Evolutionary conservation across 176 grass and related monocot genomes (phyloP).

Genomic region (Oryza officinalis): DNA sequence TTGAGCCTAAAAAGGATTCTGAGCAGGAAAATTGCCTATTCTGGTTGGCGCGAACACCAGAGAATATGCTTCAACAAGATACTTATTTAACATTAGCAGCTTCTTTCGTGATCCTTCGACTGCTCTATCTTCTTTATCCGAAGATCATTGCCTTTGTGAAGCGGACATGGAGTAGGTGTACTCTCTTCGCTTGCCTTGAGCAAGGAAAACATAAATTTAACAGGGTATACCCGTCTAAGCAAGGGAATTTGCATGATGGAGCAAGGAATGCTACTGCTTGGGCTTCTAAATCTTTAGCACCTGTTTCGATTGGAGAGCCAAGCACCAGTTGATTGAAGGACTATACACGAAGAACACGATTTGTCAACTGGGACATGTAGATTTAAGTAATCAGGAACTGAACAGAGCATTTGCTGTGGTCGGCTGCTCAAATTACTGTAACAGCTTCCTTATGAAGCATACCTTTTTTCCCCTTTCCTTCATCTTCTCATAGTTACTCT

Average conservation of each 20-base stretch:
- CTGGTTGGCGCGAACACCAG: constrained; percentile 48
- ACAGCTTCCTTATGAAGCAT: neutral
- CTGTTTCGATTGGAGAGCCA: constrained; percentile 51
- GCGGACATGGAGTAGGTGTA: constrained; percentile 47
- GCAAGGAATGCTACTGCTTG: constrained; percentile 45
- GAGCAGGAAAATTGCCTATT: constrained; percentile 54
- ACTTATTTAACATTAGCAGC: constrained; percentile 45
- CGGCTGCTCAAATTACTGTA: no score
- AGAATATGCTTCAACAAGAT: constrained; percentile 61
- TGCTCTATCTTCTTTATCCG: constrained; percentile 50
- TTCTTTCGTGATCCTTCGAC: constrained; percentile 44
- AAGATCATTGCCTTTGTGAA: constrained; percentile 32
- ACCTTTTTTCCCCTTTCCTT: neutral
- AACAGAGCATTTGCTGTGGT: constrained; percentile 18
- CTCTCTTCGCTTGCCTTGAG: constrained; percentile 34
- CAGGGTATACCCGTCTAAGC: constrained; percentile 48
- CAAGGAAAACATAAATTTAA: constrained; percentile 36
- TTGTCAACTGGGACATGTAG: constrained; percentile 15
- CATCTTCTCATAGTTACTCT: neutral
- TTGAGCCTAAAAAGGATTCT: constrained; percentile 27
- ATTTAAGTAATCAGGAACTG: constrained; percentile 30
- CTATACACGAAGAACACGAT: constrained; percentile 31
- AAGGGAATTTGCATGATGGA: constrained; percentile 49
- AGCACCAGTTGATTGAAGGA: neutral
- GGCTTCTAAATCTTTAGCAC: constrained; percentile 61